phyloP scores from a whole-genome alignment of 805 yeast genomes.

The Scheffersomyces coipomensis region DNA sequence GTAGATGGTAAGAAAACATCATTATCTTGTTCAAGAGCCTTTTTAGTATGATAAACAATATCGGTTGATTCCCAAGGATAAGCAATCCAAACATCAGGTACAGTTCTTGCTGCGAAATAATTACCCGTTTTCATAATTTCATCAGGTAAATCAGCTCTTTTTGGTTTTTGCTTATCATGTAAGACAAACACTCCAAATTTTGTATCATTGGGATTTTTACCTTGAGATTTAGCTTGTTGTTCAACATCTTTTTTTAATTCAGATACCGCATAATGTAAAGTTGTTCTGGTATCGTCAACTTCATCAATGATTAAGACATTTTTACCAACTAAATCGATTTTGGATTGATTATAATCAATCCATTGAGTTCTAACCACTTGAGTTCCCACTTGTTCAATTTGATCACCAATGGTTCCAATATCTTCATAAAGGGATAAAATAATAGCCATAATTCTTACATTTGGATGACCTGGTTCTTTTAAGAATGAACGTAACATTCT shows the following conservation, averaged over 20 bases:
- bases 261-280: slow-evolving; percentile 73
- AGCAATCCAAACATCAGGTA: slow-evolving; percentile 82
- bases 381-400: slow-evolving; percentile 55
- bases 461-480: slow-evolving; percentile 83
- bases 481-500: slow-evolving; percentile 91
- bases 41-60: slow-evolving; percentile 68
- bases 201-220: slow-evolving; percentile 48
- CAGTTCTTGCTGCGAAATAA: slow-evolving; percentile 72
- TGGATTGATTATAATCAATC: slow-evolving; percentile 72
- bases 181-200: slow-evolving; percentile 74
- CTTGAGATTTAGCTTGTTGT: slow-evolving; percentile 54
- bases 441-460: slow-evolving; percentile 91
- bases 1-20: slow-evolving; percentile 48
- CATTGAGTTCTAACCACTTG: slow-evolving; percentile 78
- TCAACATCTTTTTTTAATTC: slow-evolving; percentile 73
- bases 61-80: slow-evolving; percentile 85
- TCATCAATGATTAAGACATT: slow-evolving; percentile 76
- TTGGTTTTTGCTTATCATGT: slow-evolving; percentile 72
- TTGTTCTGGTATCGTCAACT: slow-evolving; percentile 85
- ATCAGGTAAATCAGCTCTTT: slow-evolving; percentile 69
- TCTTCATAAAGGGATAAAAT: slow-evolving; percentile 91
- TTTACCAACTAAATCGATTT: slow-evolving; percentile 62
- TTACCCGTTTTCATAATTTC: slow-evolving; percentile 57
- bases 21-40: slow-evolving; percentile 73
- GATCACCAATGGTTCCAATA: slow-evolving; percentile 53